Conservation (phyloP, 345 rosid species). For the Erucastrum elatum region DNA sequence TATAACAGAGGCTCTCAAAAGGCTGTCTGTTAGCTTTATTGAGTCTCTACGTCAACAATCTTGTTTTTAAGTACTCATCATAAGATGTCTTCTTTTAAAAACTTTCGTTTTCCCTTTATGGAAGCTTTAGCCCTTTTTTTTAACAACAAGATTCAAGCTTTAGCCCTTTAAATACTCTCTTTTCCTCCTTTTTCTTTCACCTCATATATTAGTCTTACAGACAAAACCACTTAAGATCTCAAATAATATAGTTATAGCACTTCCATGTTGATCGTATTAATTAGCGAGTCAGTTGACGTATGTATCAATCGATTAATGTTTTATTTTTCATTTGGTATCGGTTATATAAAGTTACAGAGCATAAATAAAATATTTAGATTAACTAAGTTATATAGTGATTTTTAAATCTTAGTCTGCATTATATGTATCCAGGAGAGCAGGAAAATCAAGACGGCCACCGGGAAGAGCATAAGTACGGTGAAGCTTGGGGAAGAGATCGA, state of each 20-base stretch:
- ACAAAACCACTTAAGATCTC: background rate
- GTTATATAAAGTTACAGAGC: background rate
- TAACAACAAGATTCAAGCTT: slow-evolving; percentile 10
- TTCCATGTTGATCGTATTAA: background rate
- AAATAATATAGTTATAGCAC: background rate
- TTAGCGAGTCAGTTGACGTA: background rate
- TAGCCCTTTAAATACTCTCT: slow-evolving; percentile 22
- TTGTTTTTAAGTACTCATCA: slow-evolving; percentile 24
- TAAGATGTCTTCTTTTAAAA: slow-evolving; percentile 27
- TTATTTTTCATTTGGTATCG: background rate
- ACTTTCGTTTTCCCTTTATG: slow-evolving; percentile 32
- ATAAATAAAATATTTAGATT: background rate
- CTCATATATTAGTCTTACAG: slow-evolving; percentile 5
- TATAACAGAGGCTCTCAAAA: slow-evolving; percentile 34
- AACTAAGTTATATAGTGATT: background rate
- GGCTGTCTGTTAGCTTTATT: slow-evolving; percentile 41
- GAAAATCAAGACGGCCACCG: slow-evolving; percentile 40
- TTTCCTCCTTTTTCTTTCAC: slow-evolving; percentile 15
- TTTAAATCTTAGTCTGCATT: background rate
- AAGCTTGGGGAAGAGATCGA: slow-evolving; percentile 7
- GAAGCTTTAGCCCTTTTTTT: slow-evolving; percentile 32
- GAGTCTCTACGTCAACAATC: slow-evolving; percentile 33
- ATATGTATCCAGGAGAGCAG: slow-evolving; percentile 33
- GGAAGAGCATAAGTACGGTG: slow-evolving; percentile 31
- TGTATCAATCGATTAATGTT: background rate